Percentiles rank a stretch among this genome's conserved stretches.
phyloP scores from a whole-genome alignment of 2,329 filamentous ascomycete genomes.

The Penicillium polonicum region DNA sequence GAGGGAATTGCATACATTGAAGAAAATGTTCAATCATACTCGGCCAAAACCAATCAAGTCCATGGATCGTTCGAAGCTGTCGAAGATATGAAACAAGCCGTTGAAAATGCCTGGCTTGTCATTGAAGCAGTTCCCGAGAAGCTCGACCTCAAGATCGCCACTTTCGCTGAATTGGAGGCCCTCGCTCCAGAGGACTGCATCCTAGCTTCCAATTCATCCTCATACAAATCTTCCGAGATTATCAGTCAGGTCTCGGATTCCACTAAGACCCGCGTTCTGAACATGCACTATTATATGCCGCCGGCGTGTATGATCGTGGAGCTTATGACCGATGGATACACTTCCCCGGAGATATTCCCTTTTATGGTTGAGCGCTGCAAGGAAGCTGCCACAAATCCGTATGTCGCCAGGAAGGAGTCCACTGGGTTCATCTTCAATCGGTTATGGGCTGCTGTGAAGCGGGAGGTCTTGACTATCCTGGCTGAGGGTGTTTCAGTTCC shows the following conservation, averaged over 20 bases:
- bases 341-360: conserved; percentile 44
- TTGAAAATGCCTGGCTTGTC: too few species aligned
- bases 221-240: conserved; percentile 51
- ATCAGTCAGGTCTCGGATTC: conserved; percentile 42
- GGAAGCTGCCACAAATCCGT: conserved; percentile 46
- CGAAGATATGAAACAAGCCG: too few species aligned
- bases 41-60: too few species aligned
- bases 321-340: conserved; percentile 54
- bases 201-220: conserved; percentile 53
- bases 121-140: too few species aligned
- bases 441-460: conserved; percentile 58
- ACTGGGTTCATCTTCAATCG: conserved; percentile 56
- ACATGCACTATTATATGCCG: conserved; percentile 56
- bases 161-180: too few species aligned
- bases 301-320: conserved; percentile 49
- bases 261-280: conserved; percentile 45
- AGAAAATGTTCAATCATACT: too few species aligned
- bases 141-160: too few species aligned
- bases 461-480: conserved; percentile 52
- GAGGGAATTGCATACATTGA: too few species aligned
- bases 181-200: conserved; percentile 43
- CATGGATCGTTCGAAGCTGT: too few species aligned
- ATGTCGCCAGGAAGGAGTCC: conserved; percentile 49
- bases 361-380: conserved; percentile 46
- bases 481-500: conserved; percentile 52